A percentile compares a stretch with the other conserved stretches of the same genome.
Evolutionary conservation across 2,329 filamentous ascomycete species (phyloP).

Genomic region (Aschersonia sp.): DNA sequence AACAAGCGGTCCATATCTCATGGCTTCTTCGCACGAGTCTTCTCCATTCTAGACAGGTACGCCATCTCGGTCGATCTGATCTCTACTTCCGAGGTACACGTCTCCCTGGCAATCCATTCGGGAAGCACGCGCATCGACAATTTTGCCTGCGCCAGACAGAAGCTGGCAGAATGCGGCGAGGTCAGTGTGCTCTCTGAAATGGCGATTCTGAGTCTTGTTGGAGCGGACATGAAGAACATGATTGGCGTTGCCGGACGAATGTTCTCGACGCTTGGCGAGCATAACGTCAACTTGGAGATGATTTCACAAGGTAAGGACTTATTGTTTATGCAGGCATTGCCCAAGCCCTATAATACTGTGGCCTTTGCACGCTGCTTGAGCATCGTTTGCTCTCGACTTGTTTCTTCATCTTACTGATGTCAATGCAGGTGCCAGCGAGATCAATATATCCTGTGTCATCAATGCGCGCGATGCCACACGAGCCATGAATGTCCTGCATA

Average conservation of each 20-base stretch:
- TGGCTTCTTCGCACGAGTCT: conserved; percentile 89
- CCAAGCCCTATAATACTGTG: too few relatives aligned
- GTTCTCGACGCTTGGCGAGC: conserved; percentile 87
- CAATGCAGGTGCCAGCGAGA: conserved; percentile 74
- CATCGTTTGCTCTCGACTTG: neutral
- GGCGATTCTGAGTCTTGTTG: conserved; percentile 91
- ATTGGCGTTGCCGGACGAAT: conserved; percentile 83
- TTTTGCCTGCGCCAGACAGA: conserved; percentile 53
- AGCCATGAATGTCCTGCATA: conserved; percentile 92
- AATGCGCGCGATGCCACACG: conserved; percentile 80
- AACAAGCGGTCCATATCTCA: conserved; percentile 95
- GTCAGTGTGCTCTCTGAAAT: conserved; percentile 85
- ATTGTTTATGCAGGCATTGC: too few relatives aligned
- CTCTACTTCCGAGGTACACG: conserved; percentile 90
- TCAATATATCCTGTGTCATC: conserved; percentile 98
- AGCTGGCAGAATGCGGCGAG: conserved; percentile 69
- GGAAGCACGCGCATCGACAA: conserved; percentile 49
- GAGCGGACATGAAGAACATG: conserved; percentile 97
- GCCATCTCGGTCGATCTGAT: conserved; percentile 90
- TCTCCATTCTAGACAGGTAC: conserved; percentile 77
- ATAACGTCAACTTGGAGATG: conserved; percentile 97
- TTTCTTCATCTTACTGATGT: conserved; percentile 3
- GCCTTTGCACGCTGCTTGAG: neutral
- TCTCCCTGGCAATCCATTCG: conserved; percentile 90
- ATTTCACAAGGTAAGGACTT: conserved; percentile 73